Evolutionary conservation across 2,329 filamentous ascomycete species (phyloP), one percentile per base, ranked within the genome.

Genomic region (Aspergillus calidoustus): DNA sequence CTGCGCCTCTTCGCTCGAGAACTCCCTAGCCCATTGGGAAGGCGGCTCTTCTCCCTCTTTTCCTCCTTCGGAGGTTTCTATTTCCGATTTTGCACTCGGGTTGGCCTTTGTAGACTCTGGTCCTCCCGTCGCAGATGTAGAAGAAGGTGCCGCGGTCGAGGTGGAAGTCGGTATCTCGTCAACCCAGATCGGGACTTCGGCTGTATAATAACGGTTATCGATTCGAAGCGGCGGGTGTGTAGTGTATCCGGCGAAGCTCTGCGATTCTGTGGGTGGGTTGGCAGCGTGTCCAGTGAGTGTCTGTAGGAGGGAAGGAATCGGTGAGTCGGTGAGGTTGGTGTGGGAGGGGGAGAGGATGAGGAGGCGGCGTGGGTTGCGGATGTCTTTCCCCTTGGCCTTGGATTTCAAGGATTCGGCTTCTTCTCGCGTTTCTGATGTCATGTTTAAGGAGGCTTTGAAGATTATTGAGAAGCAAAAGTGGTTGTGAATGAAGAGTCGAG

Each of bases 151-250:
- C 5, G 57, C 8, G 17, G 49, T 11, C 17, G 53, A n/a, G 13
- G 49, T 15, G 0, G 44, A 15, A 28, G n/a, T 8, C 1, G 79
- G 77, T 13, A 82, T 72, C 65, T 81, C 79, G 56, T 82, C 80
- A 22, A 81, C 79, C 80, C 80, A 82, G 49, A 82, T 73, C 17
- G 76, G 77, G 23, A 82, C 70, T 17, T 81, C 76, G 6, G 78
- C 72, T 4, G 65, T 71, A 63, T 81, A 82, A 67, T 82, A 82
- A 65, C 76, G 78, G 47, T 78, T 82, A 51, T 69, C 51, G 51
- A 82, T 67, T 6, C 61, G 69, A 31, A 82, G 69, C 6, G 79
- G 79, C 2, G 76, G 69, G 62, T 82, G 80, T 0, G 77, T 78
- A 9, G 80, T 81, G 63, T 82, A 82, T 19, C 80, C 80, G 11